A percentile compares a stretch with the other conserved stretches of the same genome.
phyloP scores from a whole-genome alignment of 257 asterid genomes.

The Plantago elongata region DNA sequence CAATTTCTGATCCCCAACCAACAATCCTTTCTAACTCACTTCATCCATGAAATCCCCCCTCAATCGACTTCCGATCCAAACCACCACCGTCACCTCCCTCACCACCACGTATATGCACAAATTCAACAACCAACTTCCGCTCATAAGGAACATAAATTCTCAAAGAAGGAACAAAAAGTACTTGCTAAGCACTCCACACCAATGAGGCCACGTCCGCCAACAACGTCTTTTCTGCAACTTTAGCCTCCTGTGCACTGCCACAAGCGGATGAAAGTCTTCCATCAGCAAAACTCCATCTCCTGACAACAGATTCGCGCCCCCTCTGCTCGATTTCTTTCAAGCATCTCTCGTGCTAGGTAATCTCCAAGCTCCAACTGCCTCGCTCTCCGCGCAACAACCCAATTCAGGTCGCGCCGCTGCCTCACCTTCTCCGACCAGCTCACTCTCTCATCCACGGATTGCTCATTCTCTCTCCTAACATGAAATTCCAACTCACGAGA shows the following conservation, averaged over 20 bases:
- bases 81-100: slow-evolving; percentile 32
- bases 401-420: too few species aligned
- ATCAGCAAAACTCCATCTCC: slow-evolving; percentile 90
- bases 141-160: slow-evolving; percentile 80
- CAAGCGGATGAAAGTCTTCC: slow-evolving; percentile 94
- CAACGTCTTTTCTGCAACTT: slow-evolving; percentile 75
- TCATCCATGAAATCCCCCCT: slow-evolving; percentile 62
- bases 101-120: slow-evolving; percentile 57
- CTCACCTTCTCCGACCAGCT: too few species aligned
- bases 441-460: too few species aligned
- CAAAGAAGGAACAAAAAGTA: slow-evolving; percentile 80
- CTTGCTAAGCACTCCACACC: slow-evolving; percentile 96
- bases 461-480: too few species aligned
- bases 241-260: slow-evolving; percentile 74
- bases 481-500: too few species aligned
- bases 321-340: too few species aligned
- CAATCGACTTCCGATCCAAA: slow-evolving; percentile 67
- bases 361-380: too few species aligned
- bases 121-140: slow-evolving; percentile 54
- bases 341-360: too few species aligned
- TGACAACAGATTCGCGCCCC: too few species aligned
- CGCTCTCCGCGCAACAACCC: too few species aligned
- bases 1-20: slow-evolving; percentile 67
- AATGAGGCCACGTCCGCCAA: slow-evolving; percentile 78
- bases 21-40: slow-evolving; percentile 50